Evolutionary conservation across 2,329 filamentous ascomycete species (phyloP), one percentile per base, ranked within the genome.

Genomic region (Aspergillus clavatus): DNA sequence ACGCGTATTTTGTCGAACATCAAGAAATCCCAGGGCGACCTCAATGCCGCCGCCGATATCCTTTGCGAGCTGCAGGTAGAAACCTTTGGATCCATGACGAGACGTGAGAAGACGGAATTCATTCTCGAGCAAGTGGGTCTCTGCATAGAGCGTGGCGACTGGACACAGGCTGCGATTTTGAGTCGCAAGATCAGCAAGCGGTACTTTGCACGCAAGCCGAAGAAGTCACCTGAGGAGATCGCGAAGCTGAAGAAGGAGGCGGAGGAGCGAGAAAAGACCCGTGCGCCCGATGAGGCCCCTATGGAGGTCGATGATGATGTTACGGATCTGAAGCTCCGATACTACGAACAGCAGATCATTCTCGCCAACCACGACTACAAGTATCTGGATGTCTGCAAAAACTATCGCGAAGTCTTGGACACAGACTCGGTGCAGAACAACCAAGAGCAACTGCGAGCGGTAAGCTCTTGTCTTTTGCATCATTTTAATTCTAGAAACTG

Each of bases 11-110:
- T 98, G 10, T 97, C 93, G 41, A 83, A 96, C 70, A 97, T 98
- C 77, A 97, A 97, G 79, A 96, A 95, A 73, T 75, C 87, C 54
- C 89, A 97, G 72, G 91, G 90, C 53, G 91, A 98, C 63, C 76
- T 95, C 62, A 89, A 87, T 65, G 83, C 88, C 4, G 93, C 93
- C 23, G 85, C 87, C 43, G 91, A 97, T 59, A 93, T 93, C 51
- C 80, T 98, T 28, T 98, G 93, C 72, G 93, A 98, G 74, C 79
- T 98, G 49, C 93, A 98, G 69, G 93, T 98, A 40, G 93, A 98
- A 78, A 98, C 93, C 0, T 98, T 98, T 68, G 93, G 93, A 7
- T 97, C 91, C 18, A 98, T 98, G 93, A 86, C 89, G 53, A 81
- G 93, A 59, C 82, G 93, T 59, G 93, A 98, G 70, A 98, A 98